Evolutionary conservation across 2,329 filamentous ascomycete genomes (phyloP), one percentile per base, ranked within the genome.

Genomic region (Nakataea oryzae): DNA sequence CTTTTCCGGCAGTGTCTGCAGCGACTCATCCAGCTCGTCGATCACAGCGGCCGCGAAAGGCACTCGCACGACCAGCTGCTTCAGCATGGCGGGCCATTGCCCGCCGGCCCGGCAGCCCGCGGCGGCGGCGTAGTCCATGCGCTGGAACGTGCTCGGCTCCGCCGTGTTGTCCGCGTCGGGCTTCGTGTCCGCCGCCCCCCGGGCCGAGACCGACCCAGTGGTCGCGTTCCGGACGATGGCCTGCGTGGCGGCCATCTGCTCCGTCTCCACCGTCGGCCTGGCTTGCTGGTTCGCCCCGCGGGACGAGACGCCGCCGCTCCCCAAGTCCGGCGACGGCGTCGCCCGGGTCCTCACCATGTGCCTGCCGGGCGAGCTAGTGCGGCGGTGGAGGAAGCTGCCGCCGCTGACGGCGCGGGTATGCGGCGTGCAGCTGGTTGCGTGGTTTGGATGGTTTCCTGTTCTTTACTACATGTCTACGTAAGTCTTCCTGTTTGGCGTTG

Each of bases 21-120:
- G 8, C 17, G 24, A 17, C 24, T n/a, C 56, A 50, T 75, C 69
- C 63, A 79, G 66, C 2, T 65, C 57, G 57, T 24, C 24, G 62
- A 76, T n/a, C 4, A 57, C 28, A 28, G 27, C 17, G 27, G 56
- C 24, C 56, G 24, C 56, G 28, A 21, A 57, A 14, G 56, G 27
- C 12, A 29, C 3, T 14, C 56, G 27, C 56, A 28, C 56, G 5
- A 57, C 56, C 28, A 57, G 27, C 8, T 27, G 2, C 28, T 57
- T 57, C 27, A 57, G 26, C 56, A 57, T 57, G 56, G 24, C 56
- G 56, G 56, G 56, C 56, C 56, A 57, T 17, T 57, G 55, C 27
- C 55, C 55, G 3, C 26, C 55, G 13, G 55, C 27, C 5, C 55
- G 30, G 14, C 55, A 57, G 27, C 24, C 27, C 12, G 55, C 26